Conservation (phyloP, 1,284 basidiomycete genomes). For the Sanghuangporus sanghuang region DNA sequence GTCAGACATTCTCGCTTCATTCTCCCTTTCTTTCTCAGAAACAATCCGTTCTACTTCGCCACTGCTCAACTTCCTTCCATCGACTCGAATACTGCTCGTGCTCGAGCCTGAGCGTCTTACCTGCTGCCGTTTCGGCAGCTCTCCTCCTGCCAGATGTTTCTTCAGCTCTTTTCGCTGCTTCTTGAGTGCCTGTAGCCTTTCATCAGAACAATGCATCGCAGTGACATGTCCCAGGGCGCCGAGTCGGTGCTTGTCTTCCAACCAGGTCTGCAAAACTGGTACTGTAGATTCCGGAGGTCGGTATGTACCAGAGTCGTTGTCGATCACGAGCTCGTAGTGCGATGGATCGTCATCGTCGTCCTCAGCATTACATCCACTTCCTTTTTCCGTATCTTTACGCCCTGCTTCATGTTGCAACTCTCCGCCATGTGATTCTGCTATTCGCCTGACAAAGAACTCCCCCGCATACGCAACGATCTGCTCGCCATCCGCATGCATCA, state of each 20-base stretch:
- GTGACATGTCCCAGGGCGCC: conserved; percentile 30
- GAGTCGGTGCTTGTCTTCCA: conserved; percentile 27
- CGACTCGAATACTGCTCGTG: conserved; percentile 15
- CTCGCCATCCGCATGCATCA: conserved; percentile 47
- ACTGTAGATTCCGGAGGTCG: conserved; percentile 37
- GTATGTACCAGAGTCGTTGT: conserved; percentile 48
- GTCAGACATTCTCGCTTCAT: conserved; percentile 8
- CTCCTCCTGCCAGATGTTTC: conserved; percentile 16
- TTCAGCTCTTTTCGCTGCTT: conserved; percentile 26
- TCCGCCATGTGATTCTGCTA: conserved; percentile 1
- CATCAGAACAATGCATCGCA: conserved; percentile 26
- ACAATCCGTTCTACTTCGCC: conserved; percentile 16
- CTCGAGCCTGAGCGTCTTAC: conserved; percentile 9
- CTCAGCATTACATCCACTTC: conserved; percentile 13
- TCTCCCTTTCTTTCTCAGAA: conserved; percentile 4
- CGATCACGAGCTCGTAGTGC: conserved; percentile 43
- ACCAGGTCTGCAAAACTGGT: conserved; percentile 33
- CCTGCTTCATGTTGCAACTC: conserved; percentile 3
- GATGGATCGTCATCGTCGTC: conserved; percentile 27
- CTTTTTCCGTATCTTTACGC: conserved; percentile 17
- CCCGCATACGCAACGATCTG: conserved; percentile 33
- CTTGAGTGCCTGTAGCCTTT: conserved; percentile 28
- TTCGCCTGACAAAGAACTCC: conserved; percentile 32
- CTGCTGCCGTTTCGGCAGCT: conserved; percentile 6
- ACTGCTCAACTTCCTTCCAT: conserved; percentile 13